These are phyloP conservation scores for Ramaria sp. DNA, from an alignment of 768 basidiomycete species.

Conservation along the genomic window DNA sequence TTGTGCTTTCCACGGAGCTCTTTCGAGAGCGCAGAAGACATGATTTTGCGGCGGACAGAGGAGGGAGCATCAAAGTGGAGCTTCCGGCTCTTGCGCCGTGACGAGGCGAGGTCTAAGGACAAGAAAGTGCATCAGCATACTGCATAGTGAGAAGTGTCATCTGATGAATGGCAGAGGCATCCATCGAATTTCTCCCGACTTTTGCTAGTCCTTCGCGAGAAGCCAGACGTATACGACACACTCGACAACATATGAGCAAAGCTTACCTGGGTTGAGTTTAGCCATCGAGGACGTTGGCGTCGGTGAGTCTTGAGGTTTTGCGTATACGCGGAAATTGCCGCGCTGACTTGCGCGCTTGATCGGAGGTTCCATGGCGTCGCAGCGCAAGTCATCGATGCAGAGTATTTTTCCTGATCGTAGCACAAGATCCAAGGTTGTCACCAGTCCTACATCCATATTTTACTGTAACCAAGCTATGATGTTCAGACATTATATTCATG, in stretches of 20 bases:
- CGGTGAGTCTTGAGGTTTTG: constrained; percentile 9
- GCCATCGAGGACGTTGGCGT: constrained; percentile 9
- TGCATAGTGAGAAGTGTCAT: constrained; percentile 6
- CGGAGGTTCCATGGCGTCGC: no score
- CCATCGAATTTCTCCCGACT: constrained; percentile 37
- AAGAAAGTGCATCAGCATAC: constrained; percentile 23
- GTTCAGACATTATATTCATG: no score
- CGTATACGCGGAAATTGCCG: constrained; percentile 3
- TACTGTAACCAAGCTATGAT: no score
- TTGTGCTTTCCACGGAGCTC: constrained; percentile 88
- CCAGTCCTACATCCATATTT: no score
- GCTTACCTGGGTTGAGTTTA: constrained; percentile 78
- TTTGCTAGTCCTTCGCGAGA: constrained; percentile 17
- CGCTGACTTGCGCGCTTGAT: no score
- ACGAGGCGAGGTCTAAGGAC: constrained; percentile 70
- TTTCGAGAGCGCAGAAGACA: constrained; percentile 93
- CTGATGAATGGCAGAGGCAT: constrained; percentile 42
- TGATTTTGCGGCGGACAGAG: constrained; percentile 91
- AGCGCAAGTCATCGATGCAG: no score
- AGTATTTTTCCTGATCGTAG: no score
- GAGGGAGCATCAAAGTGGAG: constrained; percentile 95
- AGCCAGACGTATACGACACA: constrained; percentile 14
- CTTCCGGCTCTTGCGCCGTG: constrained; percentile 97
- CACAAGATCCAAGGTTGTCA: no score
- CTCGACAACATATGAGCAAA: constrained; percentile 14